Evolutionary conservation across 1,139 yeast genomes (phyloP), one percentile per base, ranked within the genome.

Genomic region (Pichia sp.): DNA sequence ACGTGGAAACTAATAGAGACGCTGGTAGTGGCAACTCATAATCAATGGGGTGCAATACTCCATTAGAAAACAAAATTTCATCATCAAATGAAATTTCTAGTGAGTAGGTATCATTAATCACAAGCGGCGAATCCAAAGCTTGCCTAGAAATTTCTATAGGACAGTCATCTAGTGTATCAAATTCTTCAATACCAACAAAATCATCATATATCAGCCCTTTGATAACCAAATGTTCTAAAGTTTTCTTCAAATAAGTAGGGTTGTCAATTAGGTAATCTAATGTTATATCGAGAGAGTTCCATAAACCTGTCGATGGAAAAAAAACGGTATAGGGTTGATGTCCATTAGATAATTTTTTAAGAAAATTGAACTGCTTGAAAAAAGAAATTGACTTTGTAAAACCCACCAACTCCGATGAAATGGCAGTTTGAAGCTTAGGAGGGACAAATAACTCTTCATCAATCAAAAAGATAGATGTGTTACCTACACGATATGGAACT

Each of bases 21-120:
- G 65, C 61, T 0, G 97, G 95, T 8, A 87, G 64, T 2, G 77
- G 58, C 26, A 49, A 29, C 0, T 86, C 68, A 9, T 71, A 62
- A 39, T 71, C 66, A 5, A 85, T 66, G 2, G 90, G 78, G 59
- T 88, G 97, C 2, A 86, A 76, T 0, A 90, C 96, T 1, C 97
- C 98, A 57, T 84, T 82, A 50, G 77, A 79, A 60, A 85, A 90
- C 23, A 92, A 60, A 7, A 87, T 72, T 59, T 92, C 97, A 2
- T 79, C 68, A 49, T 77, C 55, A 37, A 58, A 50, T 1, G 58
- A 48, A 9, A 52, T 34, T 2, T 11, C 23, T n/a, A n/a, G 7
- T n/a, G 11, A 6, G 9, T 23, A 5, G 2, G n/a, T 26, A 5
- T 37, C 36, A 54, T 3, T 49, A 23, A 10, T 34, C 7, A 11